These are phyloP conservation scores for Yarrowia divulgata DNA, from an alignment of 805 yeast species.

Conservation along the genomic window DNA sequence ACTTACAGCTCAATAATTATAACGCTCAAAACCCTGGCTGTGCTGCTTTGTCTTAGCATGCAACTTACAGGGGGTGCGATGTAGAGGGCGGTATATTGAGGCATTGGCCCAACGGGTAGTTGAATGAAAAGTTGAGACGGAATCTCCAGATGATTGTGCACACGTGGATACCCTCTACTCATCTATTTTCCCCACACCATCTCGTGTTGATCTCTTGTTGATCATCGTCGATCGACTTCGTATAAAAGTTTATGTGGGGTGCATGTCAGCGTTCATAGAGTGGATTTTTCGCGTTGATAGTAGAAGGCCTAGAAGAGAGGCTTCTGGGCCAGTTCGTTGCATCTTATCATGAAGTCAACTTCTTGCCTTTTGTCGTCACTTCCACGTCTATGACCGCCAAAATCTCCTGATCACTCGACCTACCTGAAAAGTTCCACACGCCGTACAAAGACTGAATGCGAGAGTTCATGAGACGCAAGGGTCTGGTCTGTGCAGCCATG, in stretches of 20 bases:
- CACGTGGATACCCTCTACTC: background rate
- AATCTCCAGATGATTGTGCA: background rate
- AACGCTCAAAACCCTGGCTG: constrained; percentile 17
- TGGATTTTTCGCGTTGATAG: no score
- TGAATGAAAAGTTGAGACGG: background rate
- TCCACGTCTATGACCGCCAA: background rate
- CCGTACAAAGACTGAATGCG: background rate
- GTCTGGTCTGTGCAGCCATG: constrained; percentile 22
- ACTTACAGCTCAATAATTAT: background rate
- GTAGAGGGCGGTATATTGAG: background rate
- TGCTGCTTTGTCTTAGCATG: constrained; percentile 23
- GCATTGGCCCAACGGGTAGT: background rate
- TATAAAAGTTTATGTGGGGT: constrained; percentile 3
- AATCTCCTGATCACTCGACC: background rate
- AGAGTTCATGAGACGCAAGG: constrained; percentile 19
- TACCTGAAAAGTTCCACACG: background rate
- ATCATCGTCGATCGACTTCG: constrained; percentile 20
- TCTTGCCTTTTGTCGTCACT: no score
- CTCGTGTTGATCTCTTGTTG: constrained; percentile 13
- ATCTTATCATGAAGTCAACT: no score
- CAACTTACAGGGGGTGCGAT: constrained; percentile 13
- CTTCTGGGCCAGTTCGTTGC: no score
- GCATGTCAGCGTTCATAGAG: no score
- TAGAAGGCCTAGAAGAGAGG: no score
- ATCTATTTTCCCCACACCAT: background rate